Percentiles rank a stretch among this genome's conserved stretches.
Conservation (phyloP, 2,329 filamentous ascomycete species). For the Pseudogymnoascus sp. region DNA sequence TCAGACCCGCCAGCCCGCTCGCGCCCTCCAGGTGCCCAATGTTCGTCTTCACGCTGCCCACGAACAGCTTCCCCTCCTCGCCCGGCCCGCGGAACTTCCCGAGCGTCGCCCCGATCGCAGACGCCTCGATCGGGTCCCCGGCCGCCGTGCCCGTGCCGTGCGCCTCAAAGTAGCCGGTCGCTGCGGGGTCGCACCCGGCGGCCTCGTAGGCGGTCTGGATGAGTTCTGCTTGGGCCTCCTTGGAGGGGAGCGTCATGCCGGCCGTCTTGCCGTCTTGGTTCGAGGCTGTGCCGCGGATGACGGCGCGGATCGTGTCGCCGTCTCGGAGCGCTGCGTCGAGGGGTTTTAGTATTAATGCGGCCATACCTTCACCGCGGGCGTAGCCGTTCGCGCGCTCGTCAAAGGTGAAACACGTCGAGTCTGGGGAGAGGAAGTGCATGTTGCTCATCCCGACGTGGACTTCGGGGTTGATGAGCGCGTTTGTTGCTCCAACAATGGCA, state of each 20-base stretch:
- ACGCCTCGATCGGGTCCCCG: constrained; percentile 15
- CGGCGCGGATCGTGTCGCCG: constrained; percentile 33
- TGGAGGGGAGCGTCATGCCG: constrained; percentile 35
- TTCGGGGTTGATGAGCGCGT: constrained; percentile 17
- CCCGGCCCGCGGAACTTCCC: constrained; percentile 12
- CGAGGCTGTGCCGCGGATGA: constrained; percentile 33
- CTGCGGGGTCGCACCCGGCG: constrained; percentile 10
- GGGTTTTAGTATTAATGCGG: constrained; percentile 33
- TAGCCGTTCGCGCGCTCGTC: constrained; percentile 37
- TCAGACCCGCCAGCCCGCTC: constrained; percentile 17
- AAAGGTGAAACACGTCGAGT: constrained; percentile 27
- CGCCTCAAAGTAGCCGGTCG: constrained; percentile 15
- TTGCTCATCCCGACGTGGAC: constrained; percentile 22
- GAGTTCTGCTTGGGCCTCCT: constrained; percentile 27
- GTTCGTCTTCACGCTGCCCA: constrained; percentile 21
- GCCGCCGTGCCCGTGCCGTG: background rate
- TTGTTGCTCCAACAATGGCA: constrained; percentile 9
- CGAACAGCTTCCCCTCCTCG: constrained; percentile 6
- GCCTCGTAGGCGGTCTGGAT: constrained; percentile 26
- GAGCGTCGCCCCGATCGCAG: constrained; percentile 16
- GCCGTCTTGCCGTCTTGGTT: constrained; percentile 37
- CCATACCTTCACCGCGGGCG: constrained; percentile 37
- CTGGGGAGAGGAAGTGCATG: constrained; percentile 24
- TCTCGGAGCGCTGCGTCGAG: constrained; percentile 33
- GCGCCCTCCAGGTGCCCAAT: constrained; percentile 22